Percentiles rank a stretch among this genome's conserved stretches.
phyloP scores from a whole-genome alignment of 2,329 filamentous ascomycete species.

The Arthrobotrys iridis region DNA sequence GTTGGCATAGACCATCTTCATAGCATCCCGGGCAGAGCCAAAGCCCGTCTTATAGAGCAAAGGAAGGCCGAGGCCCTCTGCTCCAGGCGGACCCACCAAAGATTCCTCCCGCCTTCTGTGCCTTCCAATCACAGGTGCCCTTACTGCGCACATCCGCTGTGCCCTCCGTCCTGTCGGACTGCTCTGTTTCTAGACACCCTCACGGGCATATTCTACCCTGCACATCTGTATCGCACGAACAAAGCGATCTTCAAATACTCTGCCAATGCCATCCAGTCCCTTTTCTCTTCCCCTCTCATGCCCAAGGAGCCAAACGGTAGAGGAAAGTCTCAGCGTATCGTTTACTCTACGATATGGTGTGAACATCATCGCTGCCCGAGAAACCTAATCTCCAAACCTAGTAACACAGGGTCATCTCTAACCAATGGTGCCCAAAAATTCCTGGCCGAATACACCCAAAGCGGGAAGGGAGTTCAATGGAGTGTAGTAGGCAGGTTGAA shows the following conservation, averaged over 20 bases:
- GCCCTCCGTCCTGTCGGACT: conserved; percentile 12
- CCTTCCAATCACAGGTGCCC: background rate
- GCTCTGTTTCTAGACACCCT: conserved; percentile 19
- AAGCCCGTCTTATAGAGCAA: background rate
- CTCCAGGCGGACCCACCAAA: background rate
- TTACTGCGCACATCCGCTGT: conserved; percentile 25
- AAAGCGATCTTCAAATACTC: conserved; percentile 12
- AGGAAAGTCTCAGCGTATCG: background rate
- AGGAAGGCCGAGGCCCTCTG: background rate
- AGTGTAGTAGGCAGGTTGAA: background rate
- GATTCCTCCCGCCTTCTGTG: background rate
- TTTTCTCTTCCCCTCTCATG: background rate
- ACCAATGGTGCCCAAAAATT: background rate
- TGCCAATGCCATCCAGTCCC: background rate
- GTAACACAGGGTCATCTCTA: background rate
- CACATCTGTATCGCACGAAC: conserved; percentile 1
- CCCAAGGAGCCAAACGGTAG: background rate
- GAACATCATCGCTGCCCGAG: conserved; percentile 24
- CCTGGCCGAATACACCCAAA: conserved; percentile 5
- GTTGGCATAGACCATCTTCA: background rate
- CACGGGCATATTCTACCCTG: conserved; percentile 15
- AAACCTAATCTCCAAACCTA: background rate
- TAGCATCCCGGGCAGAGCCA: background rate
- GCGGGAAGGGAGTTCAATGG: background rate
- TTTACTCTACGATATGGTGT: conserved; percentile 35